Evolutionary conservation across 2,329 filamentous ascomycete species (phyloP), one percentile per base, ranked within the genome.

Genomic region (Cercospora berteroae): DNA sequence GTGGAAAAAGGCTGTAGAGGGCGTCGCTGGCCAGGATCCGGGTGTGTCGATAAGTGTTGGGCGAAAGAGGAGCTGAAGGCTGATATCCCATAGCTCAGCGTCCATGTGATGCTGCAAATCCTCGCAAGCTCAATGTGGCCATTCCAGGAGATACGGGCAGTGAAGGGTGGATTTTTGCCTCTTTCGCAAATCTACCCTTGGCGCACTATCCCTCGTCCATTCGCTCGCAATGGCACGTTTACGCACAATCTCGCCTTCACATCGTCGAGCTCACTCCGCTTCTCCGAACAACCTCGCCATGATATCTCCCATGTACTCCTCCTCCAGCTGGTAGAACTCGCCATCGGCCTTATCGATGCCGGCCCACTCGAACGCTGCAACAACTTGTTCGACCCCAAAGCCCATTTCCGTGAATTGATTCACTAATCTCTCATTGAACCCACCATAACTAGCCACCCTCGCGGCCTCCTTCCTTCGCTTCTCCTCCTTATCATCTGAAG

Each of bases 391-490:
- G 1, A 96, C 86, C 65, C 93, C 89, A 74, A 98, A 98, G 10
- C 94, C 94, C 94, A 98, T 98, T 74, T 84, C 87, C 16, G 91
- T 88, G 74, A 98, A 98, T 4, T 90, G 87, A 75, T 95, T 89
- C 71, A 98, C 87, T 48, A 97, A 84, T 33, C 90, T 86, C 75
- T 89, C 90, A 80, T 93, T 94, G 80, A 96, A 98, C 2, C 95
- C 94, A 71, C 90, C 87, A 77, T 96, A 97, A 69, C 79, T 75
- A 84, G 84, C 71, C 83, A 83, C 68, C 82, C 84, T 65, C 52
- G 69, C 56, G 44, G 69, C 62, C 67, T 86, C 84, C 73, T 89
- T 86, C 69, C 86, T 84, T 76, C 84, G 86, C 61, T 83, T 80
- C 65, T 83, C 80, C 63, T 82, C 81, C 27, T 85, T 81, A 72